Evolutionary conservation across 2,329 filamentous ascomycete species (phyloP), one percentile per base, ranked within the genome.

Genomic region (Aureobasidium sp.): DNA sequence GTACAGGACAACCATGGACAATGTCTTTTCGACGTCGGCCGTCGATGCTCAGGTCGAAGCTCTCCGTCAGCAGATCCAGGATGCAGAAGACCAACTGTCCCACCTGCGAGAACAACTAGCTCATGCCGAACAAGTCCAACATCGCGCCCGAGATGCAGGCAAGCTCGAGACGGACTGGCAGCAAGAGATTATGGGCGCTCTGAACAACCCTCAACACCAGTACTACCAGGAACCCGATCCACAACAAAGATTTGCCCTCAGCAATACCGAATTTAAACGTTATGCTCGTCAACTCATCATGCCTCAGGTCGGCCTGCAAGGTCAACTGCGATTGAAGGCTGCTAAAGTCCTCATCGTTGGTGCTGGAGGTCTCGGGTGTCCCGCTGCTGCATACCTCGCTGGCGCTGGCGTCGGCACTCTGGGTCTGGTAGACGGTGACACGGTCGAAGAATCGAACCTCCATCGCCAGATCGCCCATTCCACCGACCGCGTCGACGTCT

Each of bases 251-350:
- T 57, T 55, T 68, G 1, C 89, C 0, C 78, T 96, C 2, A 74
- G 76, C 4, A 76, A 79, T 16, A 83, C 88, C 5, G 91, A 97
- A 68, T 96, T 96, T 72, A 84, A 85, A 66, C 83, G 92, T 64
- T 97, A 97, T 76, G 91, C 90, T 7, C 82, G 93, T 42, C 93
- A 97, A 75, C 86, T 97, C 78, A 92, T 97, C 66, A 84, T 97
- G 63, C 88, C 91, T 0, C 84, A 88, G 62, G 80, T 97, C 64
- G 91, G 92, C 0, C 78, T 96, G 1, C 79, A 85, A 73, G 90
- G 90, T 0, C 93, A 97, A 74, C 77, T 93, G 6, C 81, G 83
- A 36, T 78, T 97, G 16, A 88, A 85, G 68, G 77, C 80, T 1
- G 80, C 90, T 0, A 84, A 80, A 25, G 86, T 97, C 5, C 81